phyloP scores from a whole-genome alignment of 192 early-diverging fungal species.

The Coemansia guatemalensis region DNA sequence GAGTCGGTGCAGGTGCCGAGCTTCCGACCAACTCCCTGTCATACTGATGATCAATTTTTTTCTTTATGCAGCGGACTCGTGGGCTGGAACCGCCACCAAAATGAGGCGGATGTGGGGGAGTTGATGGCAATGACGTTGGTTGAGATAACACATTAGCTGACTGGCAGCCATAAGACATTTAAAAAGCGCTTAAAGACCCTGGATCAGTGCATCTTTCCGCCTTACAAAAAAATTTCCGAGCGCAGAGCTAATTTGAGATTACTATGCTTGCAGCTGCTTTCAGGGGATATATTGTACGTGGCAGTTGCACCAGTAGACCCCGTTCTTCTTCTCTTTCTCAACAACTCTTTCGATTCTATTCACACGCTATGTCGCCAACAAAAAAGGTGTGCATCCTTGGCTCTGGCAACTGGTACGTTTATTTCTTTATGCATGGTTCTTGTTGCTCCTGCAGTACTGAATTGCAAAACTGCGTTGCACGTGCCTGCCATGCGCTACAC shows the following conservation, averaged over 20 bases:
- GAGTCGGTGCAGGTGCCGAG: conserved; percentile 28
- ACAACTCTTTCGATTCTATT: conserved; percentile 6
- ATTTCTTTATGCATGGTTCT: background rate
- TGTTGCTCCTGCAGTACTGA: background rate
- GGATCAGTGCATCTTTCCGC: background rate
- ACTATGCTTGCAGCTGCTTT: background rate
- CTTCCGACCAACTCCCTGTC: conserved; percentile 35
- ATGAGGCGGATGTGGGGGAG: background rate
- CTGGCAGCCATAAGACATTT: background rate
- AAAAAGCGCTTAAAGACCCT: background rate
- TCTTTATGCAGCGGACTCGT: background rate
- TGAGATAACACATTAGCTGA: background rate
- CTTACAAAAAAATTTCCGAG: background rate
- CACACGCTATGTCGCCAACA: conserved; percentile 14
- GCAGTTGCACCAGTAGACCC: background rate
- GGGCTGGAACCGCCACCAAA: background rate
- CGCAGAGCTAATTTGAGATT: background rate
- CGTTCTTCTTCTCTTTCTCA: background rate
- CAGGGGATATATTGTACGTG: background rate
- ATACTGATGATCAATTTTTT: conserved; percentile 9
- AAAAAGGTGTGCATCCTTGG: conserved; percentile 91
- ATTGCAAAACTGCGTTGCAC: background rate
- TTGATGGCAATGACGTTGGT: background rate
- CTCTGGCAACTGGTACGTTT: conserved; percentile 90
- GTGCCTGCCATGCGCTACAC: background rate